A percentile compares a stretch with the other conserved stretches of the same genome.
Conservation (phyloP, 2,329 filamentous ascomycete species). For the Talaromyces atroroseus region DNA sequence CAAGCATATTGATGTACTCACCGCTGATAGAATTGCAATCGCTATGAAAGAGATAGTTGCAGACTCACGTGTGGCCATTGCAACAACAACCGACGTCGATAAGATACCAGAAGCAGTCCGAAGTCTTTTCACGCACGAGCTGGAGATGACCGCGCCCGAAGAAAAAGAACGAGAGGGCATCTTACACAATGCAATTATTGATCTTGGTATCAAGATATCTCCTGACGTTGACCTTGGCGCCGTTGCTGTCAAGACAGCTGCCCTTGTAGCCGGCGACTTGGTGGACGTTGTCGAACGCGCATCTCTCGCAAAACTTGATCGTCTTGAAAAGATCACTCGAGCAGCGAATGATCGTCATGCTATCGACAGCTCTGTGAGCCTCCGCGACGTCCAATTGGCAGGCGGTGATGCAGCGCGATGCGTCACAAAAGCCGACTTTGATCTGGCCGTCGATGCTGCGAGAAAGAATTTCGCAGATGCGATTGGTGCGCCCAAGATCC, state of each 20-base stretch:
- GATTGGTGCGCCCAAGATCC: conserved; percentile 96
- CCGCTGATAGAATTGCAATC: conserved; percentile 80
- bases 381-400: conserved; percentile 80
- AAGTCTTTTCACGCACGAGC: conserved; percentile 88
- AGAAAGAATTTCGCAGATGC: conserved; percentile 97
- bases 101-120: conserved; percentile 87
- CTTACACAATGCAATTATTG: conserved; percentile 69
- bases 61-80: conserved; percentile 77
- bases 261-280: conserved; percentile 87
- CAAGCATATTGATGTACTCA: conserved; percentile 83
- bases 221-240: conserved; percentile 76
- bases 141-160: conserved; percentile 89
- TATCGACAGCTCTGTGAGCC: conserved; percentile 45
- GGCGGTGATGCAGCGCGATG: conserved; percentile 75
- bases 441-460: conserved; percentile 87
- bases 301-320: conserved; percentile 66
- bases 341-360: conserved; percentile 24
- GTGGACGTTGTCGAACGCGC: conserved; percentile 93
- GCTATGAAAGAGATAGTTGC: conserved; percentile 77
- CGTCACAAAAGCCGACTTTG: conserved; percentile 78
- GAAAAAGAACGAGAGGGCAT: conserved; percentile 89
- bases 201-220: conserved; percentile 70
- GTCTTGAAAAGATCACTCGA: conserved; percentile 66
- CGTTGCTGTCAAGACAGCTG: conserved; percentile 91
- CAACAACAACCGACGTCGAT: conserved; percentile 91